Percentiles rank a stretch among this genome's conserved stretches.
These are phyloP conservation scores for Salix udensis DNA, from an alignment of 345 rosid genomes.

Conservation along the genomic window DNA sequence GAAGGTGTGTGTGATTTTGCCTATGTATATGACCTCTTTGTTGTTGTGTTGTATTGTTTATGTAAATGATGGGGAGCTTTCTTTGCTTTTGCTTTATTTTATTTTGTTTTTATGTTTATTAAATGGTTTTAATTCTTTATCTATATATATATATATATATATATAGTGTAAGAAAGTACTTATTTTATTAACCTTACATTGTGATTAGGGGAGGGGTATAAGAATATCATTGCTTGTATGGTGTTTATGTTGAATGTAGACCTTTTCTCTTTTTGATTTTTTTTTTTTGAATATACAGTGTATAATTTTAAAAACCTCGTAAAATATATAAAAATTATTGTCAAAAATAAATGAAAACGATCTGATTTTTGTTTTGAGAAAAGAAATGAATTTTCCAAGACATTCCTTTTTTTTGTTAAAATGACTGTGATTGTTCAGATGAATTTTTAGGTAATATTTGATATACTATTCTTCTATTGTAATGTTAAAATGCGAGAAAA, in stretches of 20 bases:
- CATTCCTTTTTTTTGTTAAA: too few species aligned
- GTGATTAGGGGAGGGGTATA: background rate
- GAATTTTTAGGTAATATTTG: too few species aligned
- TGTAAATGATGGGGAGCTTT: conserved; percentile 32
- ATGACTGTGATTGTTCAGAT: too few species aligned
- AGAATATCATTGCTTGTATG: conserved; percentile 34
- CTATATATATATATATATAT: too few species aligned
- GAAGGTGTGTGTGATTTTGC: background rate
- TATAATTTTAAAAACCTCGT: background rate
- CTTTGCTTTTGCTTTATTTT: conserved; percentile 9
- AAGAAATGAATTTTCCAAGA: background rate
- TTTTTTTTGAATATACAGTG: background rate
- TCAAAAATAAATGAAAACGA: background rate
- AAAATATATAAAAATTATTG: background rate
- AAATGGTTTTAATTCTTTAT: background rate
- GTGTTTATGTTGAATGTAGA: conserved; percentile 41
- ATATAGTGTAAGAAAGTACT: background rate
- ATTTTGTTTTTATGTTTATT: background rate
- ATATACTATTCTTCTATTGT: too few species aligned
- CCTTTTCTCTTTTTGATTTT: conserved; percentile 41
- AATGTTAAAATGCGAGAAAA: too few species aligned
- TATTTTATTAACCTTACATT: background rate
- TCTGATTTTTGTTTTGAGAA: background rate
- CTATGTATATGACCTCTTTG: conserved; percentile 6
- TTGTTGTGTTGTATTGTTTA: conserved; percentile 20